These are phyloP conservation scores for Triangularia setosa DNA, from an alignment of 2,329 filamentous ascomycete species.

Conservation along the genomic window DNA sequence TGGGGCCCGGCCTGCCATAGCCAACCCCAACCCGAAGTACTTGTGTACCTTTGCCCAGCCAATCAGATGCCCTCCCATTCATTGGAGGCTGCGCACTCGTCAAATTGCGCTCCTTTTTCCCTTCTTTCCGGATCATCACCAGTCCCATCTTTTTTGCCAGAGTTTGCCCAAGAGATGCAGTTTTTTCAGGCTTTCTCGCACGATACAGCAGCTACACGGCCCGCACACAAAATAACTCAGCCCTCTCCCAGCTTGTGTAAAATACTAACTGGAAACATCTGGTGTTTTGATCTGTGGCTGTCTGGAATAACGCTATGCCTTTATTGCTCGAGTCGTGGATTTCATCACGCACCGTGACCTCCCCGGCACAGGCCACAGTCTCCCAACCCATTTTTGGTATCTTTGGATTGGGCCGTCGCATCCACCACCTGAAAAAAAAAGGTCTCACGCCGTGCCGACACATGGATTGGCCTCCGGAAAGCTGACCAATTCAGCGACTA, in stretches of 20 bases:
- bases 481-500: conserved; percentile 18
- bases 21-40: conserved; percentile 27
- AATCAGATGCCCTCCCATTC: conserved; percentile 12
- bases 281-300: too few species aligned
- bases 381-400: conserved; percentile 9
- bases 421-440: conserved; percentile 12
- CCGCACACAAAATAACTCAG: background rate
- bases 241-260: too few species aligned
- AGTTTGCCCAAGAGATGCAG: background rate
- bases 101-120: conserved; percentile 21
- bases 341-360: background rate
- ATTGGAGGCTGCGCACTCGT: conserved; percentile 10
- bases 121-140: conserved; percentile 7
- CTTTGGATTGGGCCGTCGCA: conserved; percentile 11
- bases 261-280: too few species aligned
- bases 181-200: background rate
- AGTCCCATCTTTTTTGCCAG: background rate
- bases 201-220: background rate
- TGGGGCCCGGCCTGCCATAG: background rate
- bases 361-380: background rate
- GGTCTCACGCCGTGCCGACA: conserved; percentile 13
- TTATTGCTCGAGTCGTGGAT: background rate
- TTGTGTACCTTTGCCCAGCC: conserved; percentile 10
- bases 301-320: background rate
- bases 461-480: conserved; percentile 10